Base-by-base conservation (phyloP, 495 filamentous ascomycete genomes). In the Chaetomium cochliodes region DNA sequence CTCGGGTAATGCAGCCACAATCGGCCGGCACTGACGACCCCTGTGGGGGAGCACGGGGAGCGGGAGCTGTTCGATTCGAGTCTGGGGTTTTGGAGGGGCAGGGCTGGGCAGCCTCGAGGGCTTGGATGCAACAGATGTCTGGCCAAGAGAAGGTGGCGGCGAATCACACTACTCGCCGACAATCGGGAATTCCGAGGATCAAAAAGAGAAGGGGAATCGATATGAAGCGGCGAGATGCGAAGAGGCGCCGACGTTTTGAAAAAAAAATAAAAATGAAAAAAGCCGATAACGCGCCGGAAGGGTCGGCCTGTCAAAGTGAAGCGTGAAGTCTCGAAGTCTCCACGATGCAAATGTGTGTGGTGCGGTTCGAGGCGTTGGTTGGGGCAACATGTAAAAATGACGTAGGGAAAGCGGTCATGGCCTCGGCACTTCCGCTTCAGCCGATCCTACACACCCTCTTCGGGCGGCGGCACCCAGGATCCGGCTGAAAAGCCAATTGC, bases 351-450 rank as follows among this genome's bases (percentile, higher is more conserved):
- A 12, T 20, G 18, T 42, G 28, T 64, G 42, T 51, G 62, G 61
- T 37, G 18, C 26, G 53, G 41, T 63, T 37, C 28, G 50, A 44
- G 7, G 18, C 26, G 15, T 16, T 37, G 33, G 23, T 28, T 58
- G 28, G 54, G 62, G 44, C 28, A 25, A 20, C 2, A 13, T 7
- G 3, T 0, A 42, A 39, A 44, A 63, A 72, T 72, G 70, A 72
- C 70, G 70, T 72, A 72, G 68, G 37, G 57, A 33, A 58, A 57
- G 39, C 33, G 28, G 51, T 26, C 39, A 22, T 53, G 39, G 22
- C 50, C 58, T 67, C 71, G 71, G 69, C 71, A 73, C 69, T 72
- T 69, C 72, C 69, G 67, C 59, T 65, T 69, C 49, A 62, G 66
- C 58, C 53, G 64, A 62, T 51, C 41, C 49, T 44, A 52, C 44